Base-by-base conservation (phyloP, 805 yeast species). In the Komagataella kurtzmanii region DNA sequence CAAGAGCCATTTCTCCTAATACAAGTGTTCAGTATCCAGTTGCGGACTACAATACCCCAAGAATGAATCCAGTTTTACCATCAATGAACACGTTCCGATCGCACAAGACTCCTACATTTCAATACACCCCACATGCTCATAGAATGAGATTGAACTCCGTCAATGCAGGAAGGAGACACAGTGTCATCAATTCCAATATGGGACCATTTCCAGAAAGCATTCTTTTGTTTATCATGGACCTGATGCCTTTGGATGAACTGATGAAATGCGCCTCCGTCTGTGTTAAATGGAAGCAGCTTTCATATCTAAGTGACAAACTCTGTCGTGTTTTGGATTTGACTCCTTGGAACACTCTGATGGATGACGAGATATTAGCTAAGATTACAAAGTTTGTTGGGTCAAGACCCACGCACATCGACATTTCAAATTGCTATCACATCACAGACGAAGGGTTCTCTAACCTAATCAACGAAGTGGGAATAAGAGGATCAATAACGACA, bases 391-490 rank as follows among this genome's bases (percentile, higher is more conserved):
- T 85, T 63, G 89, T 80, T 14, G 88, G 88, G 1, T 71, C 85
- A 3, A 68, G 89, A 51, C 90, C 89, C 0, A 68, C 69, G 54
- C 53, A 62, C 14, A 78, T 85, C 47, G 76, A 84, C 58, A 73
- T 85, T 17, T 80, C 88, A 19, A 81, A 81, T 61, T 85, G 93
- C 61, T 85, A 80, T 67, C 90, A 85, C 61, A 71, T 85, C 6
- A 83, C 90, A 0, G 90, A 85, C 62, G 82, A 75, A 54, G 88
- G 90, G 0, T 85, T 85, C 62, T 75, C 81, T 47, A 80, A 80
- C 59, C 69, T 85, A 71, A 79, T 85, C 18, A 83, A 80, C 58
- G 86, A 83, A 57, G 73, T 83, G 51, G 89, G 89, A 1, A 79
- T 82, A 57, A 61, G 79, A 45, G 88, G 88, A 3, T 70, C 72